phyloP scores from a whole-genome alignment of 768 basidiomycete genomes.

The Antrodiella citrinella region DNA sequence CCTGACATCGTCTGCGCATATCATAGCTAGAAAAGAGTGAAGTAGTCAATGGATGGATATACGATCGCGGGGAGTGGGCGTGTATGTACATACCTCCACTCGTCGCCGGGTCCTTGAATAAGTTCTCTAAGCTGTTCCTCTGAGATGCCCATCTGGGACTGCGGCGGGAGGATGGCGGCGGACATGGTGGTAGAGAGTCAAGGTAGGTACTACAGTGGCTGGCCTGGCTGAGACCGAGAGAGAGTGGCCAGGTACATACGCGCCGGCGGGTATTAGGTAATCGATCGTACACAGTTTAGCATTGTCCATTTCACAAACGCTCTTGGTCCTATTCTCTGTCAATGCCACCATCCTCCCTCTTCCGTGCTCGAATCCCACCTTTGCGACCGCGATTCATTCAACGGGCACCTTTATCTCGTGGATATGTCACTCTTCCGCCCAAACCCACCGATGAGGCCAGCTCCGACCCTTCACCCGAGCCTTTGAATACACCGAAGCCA shows the following conservation, averaged over 20 bases:
- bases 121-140: constrained; percentile 42
- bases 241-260: background rate
- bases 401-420: background rate
- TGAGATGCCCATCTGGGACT: background rate
- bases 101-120: constrained; percentile 75
- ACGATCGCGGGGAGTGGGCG: background rate
- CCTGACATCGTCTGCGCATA: constrained; percentile 93
- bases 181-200: background rate
- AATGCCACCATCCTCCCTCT: background rate
- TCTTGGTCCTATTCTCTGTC: background rate
- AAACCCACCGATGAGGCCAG: background rate
- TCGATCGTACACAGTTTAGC: background rate
- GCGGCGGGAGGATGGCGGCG: background rate
- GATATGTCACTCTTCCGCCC: background rate
- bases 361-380: background rate
- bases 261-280: background rate
- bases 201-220: background rate
- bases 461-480: background rate
- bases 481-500: background rate
- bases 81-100: constrained; percentile 54
- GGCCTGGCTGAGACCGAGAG: background rate
- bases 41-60: too few species aligned
- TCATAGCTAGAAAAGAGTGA: constrained; percentile 58
- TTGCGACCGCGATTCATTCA: background rate
- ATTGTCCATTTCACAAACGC: background rate